A percentile compares a stretch with the other conserved stretches of the same genome.
These are phyloP conservation scores for Exsudoporus frostii DNA, from an alignment of 768 basidiomycete species.

Conservation along the genomic window DNA sequence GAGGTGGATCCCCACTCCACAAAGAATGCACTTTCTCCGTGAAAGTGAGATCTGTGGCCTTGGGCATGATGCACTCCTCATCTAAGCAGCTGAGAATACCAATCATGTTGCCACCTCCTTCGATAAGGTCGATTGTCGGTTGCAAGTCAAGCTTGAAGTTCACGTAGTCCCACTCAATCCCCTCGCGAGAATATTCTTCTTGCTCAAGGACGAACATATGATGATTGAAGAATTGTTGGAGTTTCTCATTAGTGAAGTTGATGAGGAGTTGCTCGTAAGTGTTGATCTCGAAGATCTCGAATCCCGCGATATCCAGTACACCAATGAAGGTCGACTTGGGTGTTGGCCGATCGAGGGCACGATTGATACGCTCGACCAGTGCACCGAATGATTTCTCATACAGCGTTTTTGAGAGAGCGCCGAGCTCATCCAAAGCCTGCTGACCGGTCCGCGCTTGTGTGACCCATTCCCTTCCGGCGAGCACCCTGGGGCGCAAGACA, in stretches of 20 bases:
- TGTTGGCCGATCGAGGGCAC: constrained; percentile 88
- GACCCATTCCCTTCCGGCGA: constrained; percentile 97
- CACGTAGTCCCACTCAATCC: constrained; percentile 96
- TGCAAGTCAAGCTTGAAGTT: constrained; percentile 98
- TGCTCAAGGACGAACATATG: constrained; percentile 99
- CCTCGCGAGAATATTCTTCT: constrained; percentile 95
- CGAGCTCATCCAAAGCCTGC: constrained; percentile 91
- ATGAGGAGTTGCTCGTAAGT: constrained; percentile 97
- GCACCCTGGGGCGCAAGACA: constrained; percentile 82
- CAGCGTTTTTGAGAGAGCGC: constrained; percentile 87
- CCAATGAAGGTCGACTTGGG: constrained; percentile 94
- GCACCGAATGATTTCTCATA: constrained; percentile 97
- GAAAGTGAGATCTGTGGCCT: constrained; percentile 92
- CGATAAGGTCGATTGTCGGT: constrained; percentile 98
- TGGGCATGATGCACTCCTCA: constrained; percentile 99
- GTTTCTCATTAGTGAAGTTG: constrained; percentile 98
- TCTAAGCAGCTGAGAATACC: constrained; percentile 92
- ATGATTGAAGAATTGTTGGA: constrained; percentile 98
- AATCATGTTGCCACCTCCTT: constrained; percentile 65
- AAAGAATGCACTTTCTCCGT: constrained; percentile 84
- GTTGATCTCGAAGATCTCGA: constrained; percentile 94
- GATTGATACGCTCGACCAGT: constrained; percentile 93
- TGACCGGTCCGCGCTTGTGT: constrained; percentile 87
- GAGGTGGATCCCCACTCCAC: constrained; percentile 52
- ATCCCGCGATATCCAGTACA: constrained; percentile 98